Percentiles rank a stretch among this genome's conserved stretches.
Evolutionary conservation across 208 protist genomes (phyloP).

Genomic region (Acanthamoeba sp.): DNA sequence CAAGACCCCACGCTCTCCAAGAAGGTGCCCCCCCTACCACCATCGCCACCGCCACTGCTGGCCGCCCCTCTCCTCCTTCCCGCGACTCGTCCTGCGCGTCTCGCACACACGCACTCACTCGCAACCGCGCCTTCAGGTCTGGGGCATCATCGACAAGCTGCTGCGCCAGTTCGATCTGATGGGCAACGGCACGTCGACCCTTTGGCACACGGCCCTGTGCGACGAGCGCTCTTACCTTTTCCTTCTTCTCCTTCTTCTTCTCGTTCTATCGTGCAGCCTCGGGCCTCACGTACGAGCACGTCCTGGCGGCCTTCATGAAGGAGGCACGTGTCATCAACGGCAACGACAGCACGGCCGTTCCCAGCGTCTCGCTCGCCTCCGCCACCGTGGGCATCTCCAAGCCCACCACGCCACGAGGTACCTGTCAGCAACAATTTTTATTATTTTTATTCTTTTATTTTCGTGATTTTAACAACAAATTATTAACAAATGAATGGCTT

Average conservation of each 20-base stretch:
- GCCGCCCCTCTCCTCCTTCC: too few species aligned
- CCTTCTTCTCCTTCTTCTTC: neutral
- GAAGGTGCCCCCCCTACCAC: too few species aligned
- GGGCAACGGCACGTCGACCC: slow-evolving; percentile 28
- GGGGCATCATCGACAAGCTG: slow-evolving; percentile 38
- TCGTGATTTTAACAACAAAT: neutral
- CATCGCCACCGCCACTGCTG: too few species aligned
- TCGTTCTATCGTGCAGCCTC: neutral
- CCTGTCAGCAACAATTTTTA: neutral
- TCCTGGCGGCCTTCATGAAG: slow-evolving; percentile 45
- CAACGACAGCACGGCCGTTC: neutral
- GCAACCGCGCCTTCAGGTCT: too few species aligned
- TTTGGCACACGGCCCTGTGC: too few species aligned
- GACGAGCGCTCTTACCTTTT: neutral
- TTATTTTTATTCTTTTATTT: neutral
- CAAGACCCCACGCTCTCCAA: neutral
- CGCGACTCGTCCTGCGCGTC: too few species aligned
- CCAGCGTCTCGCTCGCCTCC: neutral
- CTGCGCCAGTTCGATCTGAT: slow-evolving; percentile 47
- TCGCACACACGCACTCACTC: too few species aligned
- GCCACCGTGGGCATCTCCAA: neutral
- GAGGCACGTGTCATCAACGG: slow-evolving; percentile 19
- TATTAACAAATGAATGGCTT: too few species aligned
- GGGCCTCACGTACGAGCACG: slow-evolving; percentile 30
- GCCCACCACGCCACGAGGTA: neutral